Evolutionary conservation across 257 asterid species (phyloP).

Genomic region (Oldenlandia corymbosa): DNA sequence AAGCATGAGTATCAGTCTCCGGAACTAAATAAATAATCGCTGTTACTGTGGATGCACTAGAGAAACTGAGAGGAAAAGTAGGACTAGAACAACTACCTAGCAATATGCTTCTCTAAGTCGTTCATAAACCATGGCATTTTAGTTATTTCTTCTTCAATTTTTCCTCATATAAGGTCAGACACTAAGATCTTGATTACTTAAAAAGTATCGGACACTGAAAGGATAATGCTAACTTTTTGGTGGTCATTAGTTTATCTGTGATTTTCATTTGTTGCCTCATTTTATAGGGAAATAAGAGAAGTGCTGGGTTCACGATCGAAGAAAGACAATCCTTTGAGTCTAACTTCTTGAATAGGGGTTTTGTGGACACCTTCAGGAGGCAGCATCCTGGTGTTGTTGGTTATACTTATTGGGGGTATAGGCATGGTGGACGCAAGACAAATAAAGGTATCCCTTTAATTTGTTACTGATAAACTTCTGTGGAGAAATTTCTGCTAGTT

Average conservation of each 20-base stretch:
- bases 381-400: slow-evolving; percentile 91
- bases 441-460: slow-evolving; percentile 56
- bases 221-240: background rate
- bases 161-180: background rate
- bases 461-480: background rate
- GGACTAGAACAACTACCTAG: background rate
- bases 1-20: background rate
- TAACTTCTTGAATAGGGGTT: slow-evolving; percentile 70
- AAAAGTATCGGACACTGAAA: background rate
- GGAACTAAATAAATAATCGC: background rate
- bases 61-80: background rate
- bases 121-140: background rate
- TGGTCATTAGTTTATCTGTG: background rate
- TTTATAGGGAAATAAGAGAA: slow-evolving; percentile 86
- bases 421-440: slow-evolving; percentile 78
- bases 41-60: background rate
- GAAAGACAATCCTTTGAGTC: slow-evolving; percentile 75
- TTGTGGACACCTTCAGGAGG: slow-evolving; percentile 87
- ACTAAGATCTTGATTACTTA: background rate
- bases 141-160: too few relatives aligned
- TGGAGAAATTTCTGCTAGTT: background rate
- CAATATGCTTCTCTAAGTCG: background rate
- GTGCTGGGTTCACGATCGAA: slow-evolving; percentile 92
- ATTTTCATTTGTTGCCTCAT: slow-evolving; percentile 13
- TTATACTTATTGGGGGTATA: slow-evolving; percentile 94